Conservation (phyloP, 495 filamentous ascomycete genomes). For the Pseudotulostoma volvatum region DNA sequence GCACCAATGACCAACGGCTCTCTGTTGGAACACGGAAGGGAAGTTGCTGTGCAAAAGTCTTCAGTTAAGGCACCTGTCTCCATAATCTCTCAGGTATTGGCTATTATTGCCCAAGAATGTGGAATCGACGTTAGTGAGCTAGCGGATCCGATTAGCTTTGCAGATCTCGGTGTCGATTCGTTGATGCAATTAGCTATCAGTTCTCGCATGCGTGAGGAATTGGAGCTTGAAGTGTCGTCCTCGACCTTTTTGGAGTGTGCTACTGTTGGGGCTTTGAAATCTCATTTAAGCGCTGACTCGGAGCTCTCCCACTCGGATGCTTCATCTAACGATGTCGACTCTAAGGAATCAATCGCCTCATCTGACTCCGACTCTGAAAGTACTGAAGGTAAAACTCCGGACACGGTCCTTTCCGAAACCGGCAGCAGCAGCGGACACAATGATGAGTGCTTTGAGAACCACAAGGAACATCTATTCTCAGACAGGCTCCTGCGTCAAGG, state of each 20-base stretch:
- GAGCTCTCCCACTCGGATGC: conserved; percentile 1
- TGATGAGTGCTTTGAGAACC: conserved; percentile 39
- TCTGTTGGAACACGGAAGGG: too few species aligned
- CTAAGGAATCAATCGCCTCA: neutral
- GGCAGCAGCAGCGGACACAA: conserved; percentile 30
- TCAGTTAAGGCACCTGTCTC: conserved; percentile 23
- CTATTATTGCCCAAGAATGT: conserved; percentile 29
- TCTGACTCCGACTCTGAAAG: conserved; percentile 2
- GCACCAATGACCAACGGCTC: conserved; percentile 17
- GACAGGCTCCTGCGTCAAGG: conserved; percentile 15
- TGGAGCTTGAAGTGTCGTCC: conserved; percentile 20
- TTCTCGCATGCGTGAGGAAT: conserved; percentile 21
- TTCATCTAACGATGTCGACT: conserved; percentile 3
- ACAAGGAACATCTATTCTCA: conserved; percentile 27
- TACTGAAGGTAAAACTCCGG: neutral
- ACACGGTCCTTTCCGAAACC: neutral
- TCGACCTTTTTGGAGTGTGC: conserved; percentile 33
- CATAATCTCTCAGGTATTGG: conserved; percentile 13
- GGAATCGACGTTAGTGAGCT: conserved; percentile 26
- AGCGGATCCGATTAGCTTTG: conserved; percentile 16
- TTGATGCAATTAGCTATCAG: conserved; percentile 29
- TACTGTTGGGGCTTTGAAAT: conserved; percentile 35
- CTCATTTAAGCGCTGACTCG: conserved; percentile 1
- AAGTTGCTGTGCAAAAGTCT: conserved; percentile 20
- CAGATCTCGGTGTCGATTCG: conserved; percentile 35